A percentile compares a stretch with the other conserved stretches of the same genome.
Evolutionary conservation across 2,329 filamentous ascomycete species (phyloP).

Genomic region (Cladobotryum protrusum): DNA sequence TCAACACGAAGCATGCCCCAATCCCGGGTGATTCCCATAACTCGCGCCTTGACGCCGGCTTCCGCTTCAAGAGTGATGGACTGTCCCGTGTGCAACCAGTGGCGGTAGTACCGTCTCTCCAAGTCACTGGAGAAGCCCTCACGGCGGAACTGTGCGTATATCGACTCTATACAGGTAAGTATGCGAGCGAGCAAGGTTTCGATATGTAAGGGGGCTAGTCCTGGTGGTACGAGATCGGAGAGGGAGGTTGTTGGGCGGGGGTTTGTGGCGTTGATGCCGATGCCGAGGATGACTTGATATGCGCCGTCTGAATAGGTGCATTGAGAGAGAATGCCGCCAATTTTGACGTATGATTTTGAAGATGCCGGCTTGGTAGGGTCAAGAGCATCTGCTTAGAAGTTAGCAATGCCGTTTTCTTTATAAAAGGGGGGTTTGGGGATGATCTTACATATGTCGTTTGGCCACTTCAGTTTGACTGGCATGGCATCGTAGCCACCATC

Average conservation of each 20-base stretch:
- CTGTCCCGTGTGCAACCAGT: slow-evolving; percentile 81
- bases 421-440: neutral
- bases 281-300: slow-evolving; percentile 81
- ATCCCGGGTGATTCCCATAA: slow-evolving; percentile 85
- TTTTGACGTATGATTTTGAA: slow-evolving; percentile 65
- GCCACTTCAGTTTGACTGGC: slow-evolving; percentile 90
- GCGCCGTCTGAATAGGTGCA: slow-evolving; percentile 69
- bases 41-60: slow-evolving; percentile 65
- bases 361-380: slow-evolving; percentile 51
- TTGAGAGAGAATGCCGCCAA: slow-evolving; percentile 88
- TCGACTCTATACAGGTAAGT: slow-evolving; percentile 66
- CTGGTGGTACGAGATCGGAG: slow-evolving; percentile 58
- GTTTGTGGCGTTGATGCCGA: slow-evolving; percentile 83
- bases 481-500: slow-evolving; percentile 67
- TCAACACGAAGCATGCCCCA: slow-evolving; percentile 84
- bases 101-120: slow-evolving; percentile 68
- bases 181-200: slow-evolving; percentile 81
- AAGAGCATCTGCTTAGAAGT: slow-evolving; percentile 47
- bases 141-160: slow-evolving; percentile 69
- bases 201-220: slow-evolving; percentile 53
- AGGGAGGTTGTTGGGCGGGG: slow-evolving; percentile 80
- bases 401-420: neutral
- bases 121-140: slow-evolving; percentile 69
- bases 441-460: slow-evolving; percentile 78
- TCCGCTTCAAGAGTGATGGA: slow-evolving; percentile 71